These are phyloP conservation scores for Beauveria rudraprayagi DNA, from an alignment of 2,329 filamentous ascomycete species.

Conservation along the genomic window DNA sequence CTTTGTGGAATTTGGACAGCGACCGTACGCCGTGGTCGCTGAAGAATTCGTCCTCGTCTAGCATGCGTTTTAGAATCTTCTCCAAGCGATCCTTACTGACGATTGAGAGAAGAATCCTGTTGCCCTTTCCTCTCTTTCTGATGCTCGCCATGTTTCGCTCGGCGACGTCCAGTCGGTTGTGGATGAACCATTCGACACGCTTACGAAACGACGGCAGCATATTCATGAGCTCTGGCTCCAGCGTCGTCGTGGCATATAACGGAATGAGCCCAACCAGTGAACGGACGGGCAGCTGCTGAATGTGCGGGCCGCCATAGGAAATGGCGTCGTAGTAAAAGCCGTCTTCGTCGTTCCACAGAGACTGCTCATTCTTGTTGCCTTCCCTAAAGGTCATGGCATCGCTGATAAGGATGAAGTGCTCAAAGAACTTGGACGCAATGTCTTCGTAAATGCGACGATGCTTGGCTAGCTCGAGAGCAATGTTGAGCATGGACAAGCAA, in stretches of 20 bases:
- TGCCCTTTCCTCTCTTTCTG: constrained; percentile 78
- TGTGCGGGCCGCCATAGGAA: constrained; percentile 89
- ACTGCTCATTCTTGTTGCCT: constrained; percentile 64
- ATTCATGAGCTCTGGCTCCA: constrained; percentile 90
- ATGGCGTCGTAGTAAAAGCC: constrained; percentile 99
- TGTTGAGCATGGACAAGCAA: constrained; percentile 93
- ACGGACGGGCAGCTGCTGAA: constrained; percentile 83
- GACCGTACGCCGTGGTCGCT: constrained; percentile 86
- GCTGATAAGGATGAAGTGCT: constrained; percentile 96
- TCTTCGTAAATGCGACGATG: constrained; percentile 94
- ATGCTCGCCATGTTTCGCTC: constrained; percentile 95
- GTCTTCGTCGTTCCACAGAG: constrained; percentile 92
- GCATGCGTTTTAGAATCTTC: constrained; percentile 83
- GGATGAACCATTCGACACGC: constrained; percentile 87
- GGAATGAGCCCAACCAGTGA: constrained; percentile 92
- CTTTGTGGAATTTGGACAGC: constrained; percentile 82
- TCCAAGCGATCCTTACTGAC: constrained; percentile 89
- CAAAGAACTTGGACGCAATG: constrained; percentile 96
- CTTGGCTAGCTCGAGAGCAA: constrained; percentile 88
- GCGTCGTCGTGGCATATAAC: constrained; percentile 81
- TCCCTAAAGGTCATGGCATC: constrained; percentile 88
- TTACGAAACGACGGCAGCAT: constrained; percentile 89
- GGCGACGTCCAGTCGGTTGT: constrained; percentile 76
- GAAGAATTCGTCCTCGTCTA: constrained; percentile 89
- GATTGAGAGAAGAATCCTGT: constrained; percentile 79